phyloP scores from a whole-genome alignment of 768 basidiomycete genomes.

The Hirschioporus abietinus region DNA sequence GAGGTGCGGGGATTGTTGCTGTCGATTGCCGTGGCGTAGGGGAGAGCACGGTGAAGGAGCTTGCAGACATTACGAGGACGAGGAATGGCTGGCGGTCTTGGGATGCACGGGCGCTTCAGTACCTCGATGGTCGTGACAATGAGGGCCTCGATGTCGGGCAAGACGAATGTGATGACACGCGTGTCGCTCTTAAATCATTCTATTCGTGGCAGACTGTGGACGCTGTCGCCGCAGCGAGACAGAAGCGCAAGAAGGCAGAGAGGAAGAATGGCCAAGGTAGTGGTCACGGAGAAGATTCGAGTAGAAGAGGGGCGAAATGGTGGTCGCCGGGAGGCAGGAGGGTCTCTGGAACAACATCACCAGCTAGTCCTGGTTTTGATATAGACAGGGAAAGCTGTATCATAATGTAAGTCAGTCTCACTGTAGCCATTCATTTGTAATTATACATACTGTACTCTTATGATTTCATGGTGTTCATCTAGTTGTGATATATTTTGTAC shows the following conservation, averaged over 20 bases:
- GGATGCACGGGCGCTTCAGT: conserved; percentile 63
- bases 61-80: conserved; percentile 54
- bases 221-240: conserved; percentile 58
- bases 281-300: conserved; percentile 24
- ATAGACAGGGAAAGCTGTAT: conserved; percentile 57
- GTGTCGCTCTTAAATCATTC: conserved; percentile 79
- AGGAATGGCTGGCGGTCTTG: conserved; percentile 71
- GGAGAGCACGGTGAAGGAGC: conserved; percentile 58
- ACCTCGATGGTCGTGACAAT: conserved; percentile 65
- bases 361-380: conserved; percentile 32
- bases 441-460: background rate
- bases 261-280: conserved; percentile 39
- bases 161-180: conserved; percentile 72
- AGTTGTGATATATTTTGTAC: background rate
- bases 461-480: background rate
- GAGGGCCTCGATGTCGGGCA: conserved; percentile 65
- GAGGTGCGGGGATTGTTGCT: conserved; percentile 55
- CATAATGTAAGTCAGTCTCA: conserved; percentile 52
- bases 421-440: background rate
- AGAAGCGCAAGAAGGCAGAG: conserved; percentile 55
- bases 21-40: conserved; percentile 72
- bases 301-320: conserved; percentile 32
- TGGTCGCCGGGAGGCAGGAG: conserved; percentile 52
- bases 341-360: conserved; percentile 46
- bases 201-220: conserved; percentile 86